A percentile compares a stretch with the other conserved stretches of the same genome.
These are phyloP conservation scores for Pascua sp. DNA, from an alignment of 1,284 basidiomycete species.

Conservation along the genomic window DNA sequence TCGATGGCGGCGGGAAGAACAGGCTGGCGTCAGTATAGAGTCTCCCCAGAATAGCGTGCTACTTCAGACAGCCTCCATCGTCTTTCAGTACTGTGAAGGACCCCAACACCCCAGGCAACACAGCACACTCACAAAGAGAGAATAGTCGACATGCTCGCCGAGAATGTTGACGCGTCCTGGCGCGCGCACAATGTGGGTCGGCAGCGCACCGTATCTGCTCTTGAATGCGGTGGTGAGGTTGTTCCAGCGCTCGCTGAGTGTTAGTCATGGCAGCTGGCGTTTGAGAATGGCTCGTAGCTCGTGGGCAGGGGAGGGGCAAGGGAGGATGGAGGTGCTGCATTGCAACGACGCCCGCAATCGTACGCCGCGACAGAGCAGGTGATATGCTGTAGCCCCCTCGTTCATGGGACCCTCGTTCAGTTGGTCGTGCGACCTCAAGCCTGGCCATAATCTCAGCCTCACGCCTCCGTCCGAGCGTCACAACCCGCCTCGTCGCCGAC, in stretches of 20 bases:
- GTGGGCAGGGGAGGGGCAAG: too few species aligned
- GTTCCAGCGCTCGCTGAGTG: constrained; percentile 59
- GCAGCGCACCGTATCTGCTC: constrained; percentile 62
- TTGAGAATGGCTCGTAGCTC: neutral
- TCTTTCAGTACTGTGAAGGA: neutral
- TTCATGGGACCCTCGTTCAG: too few species aligned
- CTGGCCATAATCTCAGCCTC: too few species aligned
- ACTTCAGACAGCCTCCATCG: too few species aligned
- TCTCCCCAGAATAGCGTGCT: too few species aligned
- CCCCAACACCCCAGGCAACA: constrained; percentile 48
- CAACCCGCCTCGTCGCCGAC: too few species aligned
- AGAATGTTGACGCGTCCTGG: constrained; percentile 75
- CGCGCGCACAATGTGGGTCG: constrained; percentile 69
- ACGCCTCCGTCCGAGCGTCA: too few species aligned
- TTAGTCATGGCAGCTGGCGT: neutral
- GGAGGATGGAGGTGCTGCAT: neutral
- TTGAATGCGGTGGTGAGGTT: constrained; percentile 62
- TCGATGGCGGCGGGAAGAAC: constrained; percentile 81
- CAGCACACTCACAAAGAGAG: constrained; percentile 31
- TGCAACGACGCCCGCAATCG: too few species aligned
- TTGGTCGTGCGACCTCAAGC: too few species aligned
- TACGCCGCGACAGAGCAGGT: too few species aligned
- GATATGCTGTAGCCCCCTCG: too few species aligned
- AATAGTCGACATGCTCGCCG: constrained; percentile 86
- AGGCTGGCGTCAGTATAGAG: constrained; percentile 19